Base-by-base conservation (phyloP, 495 filamentous ascomycete genomes). In the Tuber magnatum region DNA sequence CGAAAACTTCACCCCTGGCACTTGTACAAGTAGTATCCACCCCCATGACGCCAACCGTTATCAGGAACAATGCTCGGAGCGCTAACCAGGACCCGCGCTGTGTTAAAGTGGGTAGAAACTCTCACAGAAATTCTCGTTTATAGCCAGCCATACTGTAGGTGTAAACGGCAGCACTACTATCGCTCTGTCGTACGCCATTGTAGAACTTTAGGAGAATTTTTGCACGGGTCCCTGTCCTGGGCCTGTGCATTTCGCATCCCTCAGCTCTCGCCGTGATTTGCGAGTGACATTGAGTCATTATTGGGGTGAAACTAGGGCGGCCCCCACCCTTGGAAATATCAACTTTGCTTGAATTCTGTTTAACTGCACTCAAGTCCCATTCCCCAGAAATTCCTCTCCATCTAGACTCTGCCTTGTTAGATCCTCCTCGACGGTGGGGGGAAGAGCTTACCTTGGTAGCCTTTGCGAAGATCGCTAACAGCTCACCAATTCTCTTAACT, bases 401-500 rank as follows among this genome's bases (percentile, higher is more conserved):
- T 65, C 56, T 65, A 65, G 16, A 14, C 56, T 14, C 28, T 12
- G 56, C 56, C 32, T 65, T 20, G 14, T 65, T 35, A 65, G 56
- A 0, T 5, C 28, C 28, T 65, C 56, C 56, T 65, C 28, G 56
- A 8, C 35, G 56, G 35, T 65, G 28, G 35, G 56, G 28, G 28
- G 56, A 73, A 74, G 69, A 68, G 77, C 86, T 83, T 80, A 92
- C 90, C 85, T 88, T 93, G 4, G 93, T 97, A 39, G 92, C 92
- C 77, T 92, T 91, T 69, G 93, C 88, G 82, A 97, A 97, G 69
- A 97, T 91, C 72, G 87, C 85, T 28, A 93, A 91, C 75, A 97
- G 84, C 82, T 96, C 91, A 73, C 95, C 93, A 80, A 97, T 88
- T 69, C 93, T 86, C 69, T 85, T 74, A 71, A 61, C 77, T 56